Percentiles rank a stretch among this genome's conserved stretches.
These are phyloP conservation scores for Pseudomonodictys pantanalensis DNA, from an alignment of 495 filamentous ascomycete species.

Conservation along the genomic window DNA sequence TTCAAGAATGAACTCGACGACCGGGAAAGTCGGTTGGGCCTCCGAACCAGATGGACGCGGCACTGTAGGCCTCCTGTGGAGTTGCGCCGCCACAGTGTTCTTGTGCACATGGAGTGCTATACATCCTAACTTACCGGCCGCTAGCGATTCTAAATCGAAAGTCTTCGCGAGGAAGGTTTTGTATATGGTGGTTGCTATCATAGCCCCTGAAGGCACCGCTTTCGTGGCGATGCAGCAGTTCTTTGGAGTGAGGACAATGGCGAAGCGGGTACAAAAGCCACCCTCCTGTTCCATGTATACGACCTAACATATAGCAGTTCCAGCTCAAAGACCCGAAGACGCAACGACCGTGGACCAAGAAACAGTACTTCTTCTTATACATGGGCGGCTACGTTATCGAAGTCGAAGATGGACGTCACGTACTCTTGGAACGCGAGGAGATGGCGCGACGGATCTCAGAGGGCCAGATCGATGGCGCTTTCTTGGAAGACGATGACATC, in stretches of 20 bases:
- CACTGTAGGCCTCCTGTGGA: neutral
- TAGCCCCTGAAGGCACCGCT: neutral
- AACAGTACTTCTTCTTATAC: neutral
- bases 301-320: neutral
- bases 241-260: neutral
- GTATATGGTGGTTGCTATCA: neutral
- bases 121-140: slow-evolving; percentile 13
- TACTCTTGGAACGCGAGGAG: neutral
- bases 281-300: neutral
- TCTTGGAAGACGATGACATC: neutral
- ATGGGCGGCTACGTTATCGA: neutral
- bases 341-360: neutral
- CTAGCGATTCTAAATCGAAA: neutral
- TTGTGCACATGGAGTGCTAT: slow-evolving; percentile 11
- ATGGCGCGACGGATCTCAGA: neutral
- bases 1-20: neutral
- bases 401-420: neutral
- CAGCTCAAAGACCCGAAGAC: neutral
- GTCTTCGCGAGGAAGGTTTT: neutral
- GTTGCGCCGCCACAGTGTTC: slow-evolving; percentile 4
- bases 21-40: neutral
- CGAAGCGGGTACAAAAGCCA: neutral
- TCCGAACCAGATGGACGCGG: slow-evolving; percentile 1
- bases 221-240: neutral
- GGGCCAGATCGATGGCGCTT: neutral